Percentiles rank a stretch among this genome's conserved stretches.
Evolutionary conservation across 306 rosid species (phyloP).

Genomic region (Ceratonia siliqua): DNA sequence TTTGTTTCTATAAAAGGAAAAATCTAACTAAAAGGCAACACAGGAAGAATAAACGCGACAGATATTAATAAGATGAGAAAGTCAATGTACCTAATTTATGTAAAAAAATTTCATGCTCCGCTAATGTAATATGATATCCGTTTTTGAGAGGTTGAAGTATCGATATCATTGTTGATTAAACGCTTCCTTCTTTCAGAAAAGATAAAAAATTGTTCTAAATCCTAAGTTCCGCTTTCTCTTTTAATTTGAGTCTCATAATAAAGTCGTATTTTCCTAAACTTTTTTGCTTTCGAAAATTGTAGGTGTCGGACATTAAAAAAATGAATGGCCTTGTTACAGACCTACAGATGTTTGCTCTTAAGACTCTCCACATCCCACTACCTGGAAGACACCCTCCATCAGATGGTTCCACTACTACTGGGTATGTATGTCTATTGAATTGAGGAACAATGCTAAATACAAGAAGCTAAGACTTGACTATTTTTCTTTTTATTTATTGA

Average conservation of each 20-base stretch:
- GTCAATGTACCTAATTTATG: background rate
- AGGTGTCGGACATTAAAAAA: slow-evolving; percentile 80
- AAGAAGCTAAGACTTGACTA: background rate
- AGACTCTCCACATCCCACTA: slow-evolving; percentile 64
- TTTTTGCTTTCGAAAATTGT: background rate
- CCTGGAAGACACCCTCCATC: slow-evolving; percentile 82
- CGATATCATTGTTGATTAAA: background rate
- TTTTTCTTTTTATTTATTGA: background rate
- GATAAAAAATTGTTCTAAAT: background rate
- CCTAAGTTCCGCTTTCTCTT: background rate
- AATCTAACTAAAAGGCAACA: background rate
- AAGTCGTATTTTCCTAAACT: background rate
- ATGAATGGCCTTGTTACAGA: slow-evolving; percentile 78
- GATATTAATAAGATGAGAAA: background rate
- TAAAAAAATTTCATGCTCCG: too few relatives aligned
- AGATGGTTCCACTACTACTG: slow-evolving; percentile 35
- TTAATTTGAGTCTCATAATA: background rate
- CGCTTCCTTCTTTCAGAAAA: background rate
- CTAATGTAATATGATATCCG: background rate
- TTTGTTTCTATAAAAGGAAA: background rate
- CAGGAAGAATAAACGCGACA: background rate
- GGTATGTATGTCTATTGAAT: slow-evolving; percentile 28
- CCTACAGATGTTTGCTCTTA: slow-evolving; percentile 83
- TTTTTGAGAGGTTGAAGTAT: background rate
- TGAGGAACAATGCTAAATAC: background rate